Evolutionary conservation across 129 eudicot species (phyloP).

Genomic region (Artemisia annua): DNA sequence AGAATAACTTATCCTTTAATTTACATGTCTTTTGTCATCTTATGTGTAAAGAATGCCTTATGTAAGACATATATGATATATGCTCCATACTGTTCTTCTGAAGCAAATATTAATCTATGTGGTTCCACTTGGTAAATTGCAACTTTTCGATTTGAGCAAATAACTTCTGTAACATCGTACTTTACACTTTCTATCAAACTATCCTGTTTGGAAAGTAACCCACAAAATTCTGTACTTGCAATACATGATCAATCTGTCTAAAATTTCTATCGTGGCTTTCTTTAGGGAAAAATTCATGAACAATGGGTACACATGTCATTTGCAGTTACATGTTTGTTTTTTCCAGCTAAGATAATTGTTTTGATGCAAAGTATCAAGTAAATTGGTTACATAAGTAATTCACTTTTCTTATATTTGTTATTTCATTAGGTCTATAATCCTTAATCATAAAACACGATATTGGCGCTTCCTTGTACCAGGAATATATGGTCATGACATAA

Average conservation of each 20-base stretch:
- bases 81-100: background rate
- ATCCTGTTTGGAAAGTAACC: background rate
- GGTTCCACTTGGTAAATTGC: background rate
- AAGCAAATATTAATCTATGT: background rate
- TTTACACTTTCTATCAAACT: background rate
- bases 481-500: conserved; percentile 5
- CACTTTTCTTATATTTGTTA: background rate
- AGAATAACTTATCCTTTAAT: background rate
- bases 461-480: background rate
- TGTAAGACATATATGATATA: background rate
- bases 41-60: background rate
- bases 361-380: no score
- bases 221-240: background rate
- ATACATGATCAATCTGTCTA: background rate
- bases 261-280: background rate
- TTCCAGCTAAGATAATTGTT: background rate
- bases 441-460: background rate
- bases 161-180: background rate
- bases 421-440: conserved; percentile 22
- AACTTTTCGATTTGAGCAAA: background rate
- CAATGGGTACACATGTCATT: background rate
- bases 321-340: conserved; percentile 22
- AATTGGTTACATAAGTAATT: background rate
- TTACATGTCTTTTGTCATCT: background rate
- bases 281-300: background rate